phyloP scores from a whole-genome alignment of 1,284 basidiomycete genomes.

The Phaffia rhodozyma region DNA sequence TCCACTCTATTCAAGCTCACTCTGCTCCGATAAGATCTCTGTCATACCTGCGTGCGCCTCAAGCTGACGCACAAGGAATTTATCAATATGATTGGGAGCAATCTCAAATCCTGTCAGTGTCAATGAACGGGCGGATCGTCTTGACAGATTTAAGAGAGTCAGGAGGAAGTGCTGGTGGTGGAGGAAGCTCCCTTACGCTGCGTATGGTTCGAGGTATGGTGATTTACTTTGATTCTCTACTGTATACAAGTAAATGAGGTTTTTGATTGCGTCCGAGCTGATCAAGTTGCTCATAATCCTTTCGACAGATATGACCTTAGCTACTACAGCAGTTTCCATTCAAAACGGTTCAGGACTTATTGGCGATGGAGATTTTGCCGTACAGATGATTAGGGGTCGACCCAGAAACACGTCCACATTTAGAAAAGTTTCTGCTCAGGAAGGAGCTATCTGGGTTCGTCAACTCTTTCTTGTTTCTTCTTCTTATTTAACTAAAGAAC shows the following conservation, averaged over 20 bases:
- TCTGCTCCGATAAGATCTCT: conserved; percentile 65
- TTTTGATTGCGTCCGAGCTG: neutral
- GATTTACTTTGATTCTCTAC: neutral
- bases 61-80: conserved; percentile 41
- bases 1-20: conserved; percentile 57
- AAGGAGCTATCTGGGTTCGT: conserved; percentile 66
- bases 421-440: conserved; percentile 23
- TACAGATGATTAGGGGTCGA: conserved; percentile 25
- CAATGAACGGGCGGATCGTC: conserved; percentile 61
- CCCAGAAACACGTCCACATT: conserved; percentile 16
- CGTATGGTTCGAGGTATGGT: conserved; percentile 43
- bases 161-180: conserved; percentile 20
- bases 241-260: neutral
- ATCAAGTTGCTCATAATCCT: neutral
- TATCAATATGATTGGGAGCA: conserved; percentile 47
- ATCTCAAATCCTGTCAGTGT: conserved; percentile 56
- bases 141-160: conserved; percentile 61
- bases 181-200: conserved; percentile 53
- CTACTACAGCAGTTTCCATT: conserved; percentile 26
- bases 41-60: conserved; percentile 57
- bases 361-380: conserved; percentile 30
- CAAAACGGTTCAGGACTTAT: conserved; percentile 26
- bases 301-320: conserved; percentile 22
- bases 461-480: neutral
- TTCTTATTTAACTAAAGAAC: neutral